A percentile compares a stretch with the other conserved stretches of the same genome.
Conservation (phyloP, 768 basidiomycete species). For the Phaeotremella fagi region DNA sequence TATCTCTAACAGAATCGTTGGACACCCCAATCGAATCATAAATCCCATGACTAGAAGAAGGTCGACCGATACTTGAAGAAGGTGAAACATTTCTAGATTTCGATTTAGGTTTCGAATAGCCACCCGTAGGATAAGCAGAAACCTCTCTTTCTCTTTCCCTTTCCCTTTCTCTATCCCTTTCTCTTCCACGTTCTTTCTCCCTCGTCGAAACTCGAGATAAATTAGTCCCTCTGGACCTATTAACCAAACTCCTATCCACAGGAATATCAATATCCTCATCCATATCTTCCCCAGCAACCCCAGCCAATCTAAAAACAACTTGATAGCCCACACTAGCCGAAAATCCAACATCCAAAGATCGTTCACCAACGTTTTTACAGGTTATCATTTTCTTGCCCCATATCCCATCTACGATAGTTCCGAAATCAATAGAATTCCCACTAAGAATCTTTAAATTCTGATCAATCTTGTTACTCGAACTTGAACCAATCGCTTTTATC, state of each 20-base stretch:
- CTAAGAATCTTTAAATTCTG: slow-evolving; percentile 34
- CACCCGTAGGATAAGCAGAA: too few species aligned
- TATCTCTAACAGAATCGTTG: not conserved
- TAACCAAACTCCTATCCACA: not conserved
- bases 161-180: not conserved
- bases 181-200: slow-evolving; percentile 3
- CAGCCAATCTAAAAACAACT: slow-evolving; percentile 43
- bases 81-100: slow-evolving; percentile 11
- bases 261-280: slow-evolving; percentile 36
- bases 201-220: slow-evolving; percentile 11
- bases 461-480: slow-evolving; percentile 17
- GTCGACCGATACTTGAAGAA: slow-evolving; percentile 1
- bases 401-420: slow-evolving; percentile 37
- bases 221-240: not conserved
- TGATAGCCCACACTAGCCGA: slow-evolving; percentile 32
- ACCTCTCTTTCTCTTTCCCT: too few species aligned
- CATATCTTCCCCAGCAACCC: slow-evolving; percentile 39
- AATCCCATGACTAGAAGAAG: not conserved
- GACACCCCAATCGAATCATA: too few species aligned
- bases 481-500: slow-evolving; percentile 33
- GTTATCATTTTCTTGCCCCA: slow-evolving; percentile 40
- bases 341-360: slow-evolving; percentile 39
- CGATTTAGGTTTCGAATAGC: not conserved
- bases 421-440: slow-evolving; percentile 40
- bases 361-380: slow-evolving; percentile 41